phyloP scores from a whole-genome alignment of 2,329 filamentous ascomycete genomes.

The Acrodontium crateriforme region DNA sequence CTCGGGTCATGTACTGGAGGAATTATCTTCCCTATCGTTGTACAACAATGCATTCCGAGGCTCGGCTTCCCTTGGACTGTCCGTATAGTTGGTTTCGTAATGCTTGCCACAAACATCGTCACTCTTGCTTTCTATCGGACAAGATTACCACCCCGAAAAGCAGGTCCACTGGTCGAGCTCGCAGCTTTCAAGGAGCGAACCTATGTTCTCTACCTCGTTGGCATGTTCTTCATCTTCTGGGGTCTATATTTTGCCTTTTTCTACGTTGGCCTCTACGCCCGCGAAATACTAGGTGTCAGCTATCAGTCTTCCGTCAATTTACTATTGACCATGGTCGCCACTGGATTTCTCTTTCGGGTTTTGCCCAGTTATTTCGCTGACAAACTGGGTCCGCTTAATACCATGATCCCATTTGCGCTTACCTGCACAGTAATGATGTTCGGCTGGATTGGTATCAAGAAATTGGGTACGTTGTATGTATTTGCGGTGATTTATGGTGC shows the following conservation, averaged over 20 bases:
- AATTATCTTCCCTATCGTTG: conserved; percentile 39
- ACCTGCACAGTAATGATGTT: conserved; percentile 37
- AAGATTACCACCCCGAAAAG: conserved; percentile 30
- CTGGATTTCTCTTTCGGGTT: conserved; percentile 42
- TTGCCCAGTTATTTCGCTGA: conserved; percentile 42
- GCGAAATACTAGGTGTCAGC: conserved; percentile 28
- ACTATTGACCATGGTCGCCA: conserved; percentile 43
- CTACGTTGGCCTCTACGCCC: conserved; percentile 29
- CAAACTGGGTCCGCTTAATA: conserved; percentile 41
- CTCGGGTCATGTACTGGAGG: conserved; percentile 45
- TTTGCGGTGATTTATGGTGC: conserved; percentile 34
- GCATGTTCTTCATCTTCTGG: conserved; percentile 35
- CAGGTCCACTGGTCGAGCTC: conserved; percentile 29
- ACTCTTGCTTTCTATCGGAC: conserved; percentile 19
- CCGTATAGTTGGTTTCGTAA: conserved; percentile 37
- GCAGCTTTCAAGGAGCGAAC: conserved; percentile 27
- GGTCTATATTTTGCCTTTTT: conserved; percentile 31
- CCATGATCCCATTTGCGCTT: conserved; percentile 37
- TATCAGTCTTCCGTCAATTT: conserved; percentile 39
- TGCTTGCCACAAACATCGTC: conserved; percentile 19
- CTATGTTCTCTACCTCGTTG: conserved; percentile 29
- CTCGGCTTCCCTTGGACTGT: conserved; percentile 44
- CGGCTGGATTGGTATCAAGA: conserved; percentile 41
- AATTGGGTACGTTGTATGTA: conserved; percentile 24
- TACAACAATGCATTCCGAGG: conserved; percentile 32